These are phyloP conservation scores for Limtongia smithiae DNA, from an alignment of 805 yeast species.

Conservation along the genomic window DNA sequence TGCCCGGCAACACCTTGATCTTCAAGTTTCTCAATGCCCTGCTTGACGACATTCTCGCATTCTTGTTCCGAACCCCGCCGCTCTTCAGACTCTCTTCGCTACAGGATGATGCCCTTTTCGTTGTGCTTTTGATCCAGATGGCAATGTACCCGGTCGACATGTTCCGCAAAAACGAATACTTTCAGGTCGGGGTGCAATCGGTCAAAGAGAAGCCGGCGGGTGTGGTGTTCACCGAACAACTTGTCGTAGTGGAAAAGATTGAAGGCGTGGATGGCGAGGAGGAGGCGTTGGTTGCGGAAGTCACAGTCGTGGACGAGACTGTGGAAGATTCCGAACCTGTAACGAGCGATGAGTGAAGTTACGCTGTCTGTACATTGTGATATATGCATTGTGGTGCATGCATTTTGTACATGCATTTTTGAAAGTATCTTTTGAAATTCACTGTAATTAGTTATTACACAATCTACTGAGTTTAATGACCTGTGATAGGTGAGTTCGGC, in stretches of 20 bases:
- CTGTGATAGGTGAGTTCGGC: no score
- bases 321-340: no score
- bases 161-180: constrained; percentile 41
- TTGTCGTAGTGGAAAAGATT: constrained; percentile 3
- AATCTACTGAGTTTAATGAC: no score
- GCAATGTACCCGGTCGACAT: constrained; percentile 44
- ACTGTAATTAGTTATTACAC: no score
- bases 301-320: constrained; percentile 2
- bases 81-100: constrained; percentile 43
- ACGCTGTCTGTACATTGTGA: no score
- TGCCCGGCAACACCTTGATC: constrained; percentile 43
- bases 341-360: no score
- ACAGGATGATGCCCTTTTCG: constrained; percentile 43
- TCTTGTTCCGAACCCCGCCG: constrained; percentile 45
- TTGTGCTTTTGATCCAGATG: constrained; percentile 42
- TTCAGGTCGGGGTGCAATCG: constrained; percentile 33
- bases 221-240: constrained; percentile 6
- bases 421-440: no score
- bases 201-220: neutral
- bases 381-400: no score
- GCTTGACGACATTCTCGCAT: constrained; percentile 43
- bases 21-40: constrained; percentile 44
- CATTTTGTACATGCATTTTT: no score
- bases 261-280: neutral
- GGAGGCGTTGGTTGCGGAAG: constrained; percentile 8